These are phyloP conservation scores for Saccharum spontaneum DNA, from an alignment of 176 grass and related monocot species.

Conservation along the genomic window DNA sequence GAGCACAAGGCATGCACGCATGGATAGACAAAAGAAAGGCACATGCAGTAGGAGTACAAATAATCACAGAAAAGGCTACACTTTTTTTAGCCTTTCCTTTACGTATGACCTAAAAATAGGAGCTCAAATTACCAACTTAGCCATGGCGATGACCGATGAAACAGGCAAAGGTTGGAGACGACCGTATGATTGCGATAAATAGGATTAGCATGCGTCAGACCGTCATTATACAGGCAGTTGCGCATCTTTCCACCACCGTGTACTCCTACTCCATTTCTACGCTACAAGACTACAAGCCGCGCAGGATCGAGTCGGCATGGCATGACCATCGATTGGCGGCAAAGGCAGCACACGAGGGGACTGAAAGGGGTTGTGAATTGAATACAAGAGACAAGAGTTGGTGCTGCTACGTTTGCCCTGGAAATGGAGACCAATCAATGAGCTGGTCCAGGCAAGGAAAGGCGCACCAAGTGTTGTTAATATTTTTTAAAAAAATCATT, in stretches of 20 bases:
- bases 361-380: slow-evolving; percentile 18
- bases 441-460: slow-evolving; percentile 15
- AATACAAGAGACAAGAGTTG: slow-evolving; percentile 48
- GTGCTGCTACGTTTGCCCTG: slow-evolving; percentile 34
- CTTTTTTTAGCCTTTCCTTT: not conserved
- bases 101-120: not conserved
- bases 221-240: slow-evolving; percentile 13
- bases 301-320: not conserved
- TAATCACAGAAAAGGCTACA: not conserved
- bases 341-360: slow-evolving; percentile 33
- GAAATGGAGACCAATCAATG: slow-evolving; percentile 38
- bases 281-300: not conserved
- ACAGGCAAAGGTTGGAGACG: not conserved
- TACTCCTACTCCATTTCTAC: not conserved
- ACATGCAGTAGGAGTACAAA: not conserved
- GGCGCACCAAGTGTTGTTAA: not conserved
- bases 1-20: not conserved
- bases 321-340: slow-evolving; percentile 25
- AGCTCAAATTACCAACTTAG: not conserved
- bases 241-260: not conserved
- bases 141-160: not conserved
- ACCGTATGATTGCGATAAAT: slow-evolving; percentile 37
- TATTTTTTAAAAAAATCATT: not conserved
- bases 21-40: not conserved
- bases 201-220: slow-evolving; percentile 44